Evolutionary conservation across 331 rosid genomes (phyloP).

Genomic region (Dryas integrifolia): DNA sequence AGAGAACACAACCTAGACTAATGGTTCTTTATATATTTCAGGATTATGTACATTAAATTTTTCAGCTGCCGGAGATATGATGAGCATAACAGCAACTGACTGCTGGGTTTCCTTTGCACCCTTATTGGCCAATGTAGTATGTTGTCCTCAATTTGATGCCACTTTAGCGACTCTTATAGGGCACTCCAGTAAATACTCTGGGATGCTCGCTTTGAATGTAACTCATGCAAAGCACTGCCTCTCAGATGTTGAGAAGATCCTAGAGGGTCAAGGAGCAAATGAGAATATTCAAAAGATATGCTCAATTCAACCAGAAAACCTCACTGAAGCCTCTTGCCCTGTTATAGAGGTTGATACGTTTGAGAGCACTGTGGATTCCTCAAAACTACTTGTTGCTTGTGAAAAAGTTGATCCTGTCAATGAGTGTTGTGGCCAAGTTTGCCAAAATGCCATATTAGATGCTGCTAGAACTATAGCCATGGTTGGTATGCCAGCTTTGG

Average conservation of each 20-base stretch:
- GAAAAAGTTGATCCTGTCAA: slow-evolving; percentile 48
- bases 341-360: slow-evolving; percentile 42
- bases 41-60: slow-evolving; percentile 55
- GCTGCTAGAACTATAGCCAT: slow-evolving; percentile 53
- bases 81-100: slow-evolving; percentile 55
- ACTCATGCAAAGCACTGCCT: slow-evolving; percentile 61
- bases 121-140: slow-evolving; percentile 59
- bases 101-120: slow-evolving; percentile 71
- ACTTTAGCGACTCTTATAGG: slow-evolving; percentile 52
- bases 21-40: slow-evolving; percentile 28
- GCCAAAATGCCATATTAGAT: slow-evolving; percentile 51
- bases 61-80: slow-evolving; percentile 36
- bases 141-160: slow-evolving; percentile 67
- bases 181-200: slow-evolving; percentile 54
- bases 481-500: slow-evolving; percentile 39
- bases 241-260: slow-evolving; percentile 54
- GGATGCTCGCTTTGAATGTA: slow-evolving; percentile 49
- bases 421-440: slow-evolving; percentile 66
- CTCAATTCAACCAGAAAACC: slow-evolving; percentile 44
- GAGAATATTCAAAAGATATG: slow-evolving; percentile 43
- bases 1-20: not conserved
- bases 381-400: slow-evolving; percentile 61
- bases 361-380: slow-evolving; percentile 52
- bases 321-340: slow-evolving; percentile 62
- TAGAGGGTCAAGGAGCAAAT: slow-evolving; percentile 58